Evolutionary conservation across 306 rosid species (phyloP).

Genomic region (Quercus engelmannii): DNA sequence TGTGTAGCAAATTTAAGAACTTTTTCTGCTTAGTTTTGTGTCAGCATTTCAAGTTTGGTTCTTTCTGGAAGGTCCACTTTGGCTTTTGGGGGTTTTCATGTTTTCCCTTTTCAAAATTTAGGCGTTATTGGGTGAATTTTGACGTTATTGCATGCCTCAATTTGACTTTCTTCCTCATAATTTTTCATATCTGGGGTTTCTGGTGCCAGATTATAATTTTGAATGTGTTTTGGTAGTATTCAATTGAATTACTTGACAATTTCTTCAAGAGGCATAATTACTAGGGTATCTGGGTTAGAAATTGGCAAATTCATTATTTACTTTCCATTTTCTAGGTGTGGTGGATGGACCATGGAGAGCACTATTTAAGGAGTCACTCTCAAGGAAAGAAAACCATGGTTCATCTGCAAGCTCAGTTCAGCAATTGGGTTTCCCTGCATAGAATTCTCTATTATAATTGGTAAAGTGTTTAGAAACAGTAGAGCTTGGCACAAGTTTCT

Average conservation of each 20-base stretch:
- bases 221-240: neutral
- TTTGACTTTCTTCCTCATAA: neutral
- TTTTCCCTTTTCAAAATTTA: neutral
- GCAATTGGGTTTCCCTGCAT: neutral
- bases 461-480: neutral
- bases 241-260: neutral
- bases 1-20: neutral
- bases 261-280: neutral
- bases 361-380: neutral
- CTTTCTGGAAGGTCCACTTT: neutral
- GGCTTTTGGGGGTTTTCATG: neutral
- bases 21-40: neutral
- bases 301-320: neutral
- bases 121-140: neutral
- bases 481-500: neutral
- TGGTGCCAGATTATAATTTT: neutral
- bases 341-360: neutral
- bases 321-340: neutral
- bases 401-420: neutral
- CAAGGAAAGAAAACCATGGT: neutral
- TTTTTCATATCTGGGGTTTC: neutral
- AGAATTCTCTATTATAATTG: neutral
- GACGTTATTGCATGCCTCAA: neutral
- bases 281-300: neutral
- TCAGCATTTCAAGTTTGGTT: neutral